phyloP scores from a whole-genome alignment of 177 flowering plant genomes.

The Viscum album region DNA sequence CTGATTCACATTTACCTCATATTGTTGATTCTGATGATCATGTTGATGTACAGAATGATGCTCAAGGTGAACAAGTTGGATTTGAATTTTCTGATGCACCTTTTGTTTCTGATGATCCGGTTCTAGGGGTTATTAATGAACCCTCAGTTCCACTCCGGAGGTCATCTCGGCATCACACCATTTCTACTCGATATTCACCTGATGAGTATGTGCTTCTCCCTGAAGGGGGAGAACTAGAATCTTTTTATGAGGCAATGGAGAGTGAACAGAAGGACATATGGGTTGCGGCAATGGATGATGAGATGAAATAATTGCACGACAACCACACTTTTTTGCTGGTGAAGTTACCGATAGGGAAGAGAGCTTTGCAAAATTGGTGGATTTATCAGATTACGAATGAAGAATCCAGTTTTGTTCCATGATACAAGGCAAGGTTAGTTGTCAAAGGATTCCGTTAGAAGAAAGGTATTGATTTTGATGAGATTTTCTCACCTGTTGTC shows the following conservation, averaged over 20 bases:
- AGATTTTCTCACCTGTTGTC: background rate
- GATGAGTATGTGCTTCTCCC: background rate
- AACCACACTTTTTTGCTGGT: background rate
- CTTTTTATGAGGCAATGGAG: background rate
- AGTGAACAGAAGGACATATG: background rate
- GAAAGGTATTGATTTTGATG: background rate
- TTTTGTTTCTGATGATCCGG: too few species aligned
- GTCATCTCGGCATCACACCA: too few species aligned
- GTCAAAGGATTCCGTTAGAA: background rate
- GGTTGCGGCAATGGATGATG: background rate
- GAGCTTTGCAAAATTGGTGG: background rate
- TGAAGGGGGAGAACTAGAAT: background rate
- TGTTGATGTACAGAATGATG: too few species aligned
- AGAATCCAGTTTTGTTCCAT: too few species aligned
- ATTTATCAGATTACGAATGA: background rate
- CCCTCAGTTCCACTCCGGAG: too few species aligned
- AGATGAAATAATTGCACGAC: background rate
- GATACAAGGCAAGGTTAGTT: background rate
- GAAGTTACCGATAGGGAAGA: background rate
- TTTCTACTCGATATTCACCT: too few species aligned
- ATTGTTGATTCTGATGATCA: too few species aligned
- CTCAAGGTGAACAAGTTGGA: too few species aligned
- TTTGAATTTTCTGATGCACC: too few species aligned
- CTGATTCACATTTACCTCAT: too few species aligned
- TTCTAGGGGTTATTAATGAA: too few species aligned